Base-by-base conservation (phyloP, 2,329 filamentous ascomycete species). In the Pyricularia pennisetigena region DNA sequence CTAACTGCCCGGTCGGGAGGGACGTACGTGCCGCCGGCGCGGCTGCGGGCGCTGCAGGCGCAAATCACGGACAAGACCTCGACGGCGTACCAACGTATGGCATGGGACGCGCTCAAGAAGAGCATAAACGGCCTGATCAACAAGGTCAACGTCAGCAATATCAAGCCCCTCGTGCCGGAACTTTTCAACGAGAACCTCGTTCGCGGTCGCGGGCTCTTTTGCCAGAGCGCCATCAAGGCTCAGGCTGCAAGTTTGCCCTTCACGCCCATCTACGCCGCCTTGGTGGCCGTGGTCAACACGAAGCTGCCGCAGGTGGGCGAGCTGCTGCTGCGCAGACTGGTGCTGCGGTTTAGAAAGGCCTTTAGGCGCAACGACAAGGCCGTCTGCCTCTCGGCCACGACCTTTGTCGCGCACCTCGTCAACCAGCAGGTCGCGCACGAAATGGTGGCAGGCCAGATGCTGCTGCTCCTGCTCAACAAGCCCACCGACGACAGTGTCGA, bases 81-180 rank as follows among this genome's bases (percentile, higher is more conserved):
- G 79, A 96, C 97, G 79, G 95, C 98, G 80, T 98, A 97, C 77
- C 95, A 98, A 85, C 92, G 95, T 74, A 97, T 99, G 92, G 93
- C 94, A 9, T 99, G 95, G 95, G 95, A 99, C 79, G 94, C 94
- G 14, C 82, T 99, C 75, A 99, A 99, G 82, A 99, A 99, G 83
- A 95, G 92, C 65, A 97, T 99, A 80, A 98, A 99, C 77, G 95
- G 95, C 74, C 82, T 99, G 72, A 97, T 99, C 85, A 99, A 99
- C 85, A 99, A 99, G 83, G 91, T 97, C 83, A 98, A 98, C 79
- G 92, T 94, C 68, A 92, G 91, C 41, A 99, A 99, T 78, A 98
- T 99, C 85, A 98, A 99, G 80, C 87, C 91, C 76, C 97, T 99
- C 71, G 93, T 98, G 28, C 94, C 94, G 1, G 95, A 99, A 80